A percentile compares a stretch with the other conserved stretches of the same genome.
phyloP scores from a whole-genome alignment of 2,329 filamentous ascomycete genomes.

The Fusarium sp. region DNA sequence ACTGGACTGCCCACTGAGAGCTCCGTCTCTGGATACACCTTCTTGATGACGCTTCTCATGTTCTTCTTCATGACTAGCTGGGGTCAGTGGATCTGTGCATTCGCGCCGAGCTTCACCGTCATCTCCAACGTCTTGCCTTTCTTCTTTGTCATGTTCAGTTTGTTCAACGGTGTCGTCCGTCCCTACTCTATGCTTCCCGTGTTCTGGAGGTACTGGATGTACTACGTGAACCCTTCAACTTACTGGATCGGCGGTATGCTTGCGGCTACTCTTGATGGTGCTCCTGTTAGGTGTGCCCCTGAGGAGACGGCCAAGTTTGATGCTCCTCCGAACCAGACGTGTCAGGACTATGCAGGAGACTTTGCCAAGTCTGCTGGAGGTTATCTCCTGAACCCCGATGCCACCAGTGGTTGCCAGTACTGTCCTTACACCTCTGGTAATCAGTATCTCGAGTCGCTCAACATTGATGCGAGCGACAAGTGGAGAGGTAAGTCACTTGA shows the following conservation, averaged over 20 bases:
- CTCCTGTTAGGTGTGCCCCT: slow-evolving; percentile 52
- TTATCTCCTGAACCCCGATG: slow-evolving; percentile 69
- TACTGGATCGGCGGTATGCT: slow-evolving; percentile 38
- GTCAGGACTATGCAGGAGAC: slow-evolving; percentile 66
- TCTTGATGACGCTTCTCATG: slow-evolving; percentile 79
- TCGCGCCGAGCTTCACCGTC: slow-evolving; percentile 79
- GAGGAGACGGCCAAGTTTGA: slow-evolving; percentile 57
- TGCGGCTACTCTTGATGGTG: slow-evolving; percentile 30
- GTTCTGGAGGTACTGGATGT: slow-evolving; percentile 62
- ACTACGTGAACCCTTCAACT: slow-evolving; percentile 36
- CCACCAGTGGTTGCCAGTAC: slow-evolving; percentile 69
- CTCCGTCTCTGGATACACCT: slow-evolving; percentile 74
- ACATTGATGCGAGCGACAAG: slow-evolving; percentile 63
- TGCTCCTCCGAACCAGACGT: slow-evolving; percentile 69
- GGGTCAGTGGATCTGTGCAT: slow-evolving; percentile 87
- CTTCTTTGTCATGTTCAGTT: slow-evolving; percentile 78
- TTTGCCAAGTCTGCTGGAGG: slow-evolving; percentile 61
- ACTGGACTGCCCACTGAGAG: slow-evolving; percentile 72
- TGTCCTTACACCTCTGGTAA: slow-evolving; percentile 66
- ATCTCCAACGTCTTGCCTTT: slow-evolving; percentile 79
- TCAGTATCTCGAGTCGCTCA: slow-evolving; percentile 69
- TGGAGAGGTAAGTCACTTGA: slow-evolving; percentile 56
- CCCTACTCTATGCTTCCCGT: slow-evolving; percentile 69
- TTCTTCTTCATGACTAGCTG: slow-evolving; percentile 77
- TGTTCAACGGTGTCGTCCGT: slow-evolving; percentile 80